Evolutionary conservation across 805 yeast species (phyloP).

Genomic region (Zygoascus tannicola): DNA sequence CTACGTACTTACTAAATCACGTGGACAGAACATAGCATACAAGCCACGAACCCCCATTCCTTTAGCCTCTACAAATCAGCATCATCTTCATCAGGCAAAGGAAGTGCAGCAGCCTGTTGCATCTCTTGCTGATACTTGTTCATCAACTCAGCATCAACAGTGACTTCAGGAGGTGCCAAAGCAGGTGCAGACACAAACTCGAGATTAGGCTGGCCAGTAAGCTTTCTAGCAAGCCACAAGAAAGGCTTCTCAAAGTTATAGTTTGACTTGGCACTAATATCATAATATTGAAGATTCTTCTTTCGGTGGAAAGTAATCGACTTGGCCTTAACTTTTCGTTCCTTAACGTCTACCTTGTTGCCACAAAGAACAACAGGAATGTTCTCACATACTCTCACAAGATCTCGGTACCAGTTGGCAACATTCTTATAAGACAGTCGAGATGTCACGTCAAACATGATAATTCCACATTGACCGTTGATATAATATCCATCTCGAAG

Average conservation of each 20-base stretch:
- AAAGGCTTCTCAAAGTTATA: conserved; percentile 99
- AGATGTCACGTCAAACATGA: conserved; percentile 99
- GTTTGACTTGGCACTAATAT: conserved; percentile 98
- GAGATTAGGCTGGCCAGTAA: conserved; percentile 94
- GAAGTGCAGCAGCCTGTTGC: conserved; percentile 99
- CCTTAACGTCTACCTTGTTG: conserved; percentile 99
- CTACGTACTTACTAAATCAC: too few relatives aligned
- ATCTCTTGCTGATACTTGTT: conserved; percentile 98
- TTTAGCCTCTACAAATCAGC: conserved; percentile 92
- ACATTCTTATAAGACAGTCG: conserved; percentile 99
- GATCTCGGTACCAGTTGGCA: conserved; percentile 99
- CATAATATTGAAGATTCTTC: conserved; percentile 99
- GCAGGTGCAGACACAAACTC: conserved; percentile 99
- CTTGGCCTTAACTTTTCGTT: conserved; percentile 99
- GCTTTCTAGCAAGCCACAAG: conserved; percentile 99
- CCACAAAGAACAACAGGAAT: conserved; percentile 98
- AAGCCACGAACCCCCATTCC: too few relatives aligned
- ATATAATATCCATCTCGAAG: conserved; percentile 99
- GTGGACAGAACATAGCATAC: too few relatives aligned
- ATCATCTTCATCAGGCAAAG: conserved; percentile 99
- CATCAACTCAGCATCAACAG: conserved; percentile 94
- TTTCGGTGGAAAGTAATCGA: conserved; percentile 99
- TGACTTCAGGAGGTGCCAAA: conserved; percentile 98
- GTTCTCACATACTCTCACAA: conserved; percentile 99
- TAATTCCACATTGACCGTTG: conserved; percentile 99